Percentiles rank a stretch among this genome's conserved stretches.
These are phyloP conservation scores for Chamaecyparis obtusa DNA, from an alignment of 75 land plant species.

Conservation along the genomic window DNA sequence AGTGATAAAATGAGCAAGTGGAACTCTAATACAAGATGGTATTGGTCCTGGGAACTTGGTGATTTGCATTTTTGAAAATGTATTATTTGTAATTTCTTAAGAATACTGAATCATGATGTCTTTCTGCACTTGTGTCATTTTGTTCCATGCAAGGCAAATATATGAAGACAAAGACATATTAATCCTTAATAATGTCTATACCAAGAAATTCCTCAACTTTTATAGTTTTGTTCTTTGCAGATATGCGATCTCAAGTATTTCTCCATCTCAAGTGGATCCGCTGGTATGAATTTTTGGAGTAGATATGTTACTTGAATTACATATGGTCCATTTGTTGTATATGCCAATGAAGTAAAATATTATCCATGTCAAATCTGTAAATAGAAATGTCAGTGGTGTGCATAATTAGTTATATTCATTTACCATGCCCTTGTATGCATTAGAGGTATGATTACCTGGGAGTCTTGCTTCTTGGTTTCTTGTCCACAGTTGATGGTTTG, in stretches of 20 bases:
- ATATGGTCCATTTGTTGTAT: background rate
- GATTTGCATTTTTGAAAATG: background rate
- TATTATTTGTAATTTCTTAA: background rate
- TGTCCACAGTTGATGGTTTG: background rate
- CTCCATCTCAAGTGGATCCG: constrained; percentile 79
- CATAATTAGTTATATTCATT: background rate
- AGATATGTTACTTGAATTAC: background rate
- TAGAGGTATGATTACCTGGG: background rate
- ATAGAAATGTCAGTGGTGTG: background rate
- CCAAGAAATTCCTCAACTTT: background rate
- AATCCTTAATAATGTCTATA: background rate
- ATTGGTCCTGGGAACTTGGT: background rate
- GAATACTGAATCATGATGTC: background rate
- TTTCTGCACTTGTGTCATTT: background rate
- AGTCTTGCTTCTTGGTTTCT: background rate
- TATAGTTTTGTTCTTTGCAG: constrained; percentile 27
- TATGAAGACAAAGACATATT: background rate
- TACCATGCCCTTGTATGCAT: background rate
- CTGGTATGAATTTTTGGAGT: constrained; percentile 36
- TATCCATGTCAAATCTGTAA: background rate
- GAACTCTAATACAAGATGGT: background rate
- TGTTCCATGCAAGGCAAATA: background rate
- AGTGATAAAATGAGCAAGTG: background rate
- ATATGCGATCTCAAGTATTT: constrained; percentile 61
- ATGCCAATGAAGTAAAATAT: background rate